Conservation (phyloP, 1,139 yeast species). For the Diutina ranongensis region DNA sequence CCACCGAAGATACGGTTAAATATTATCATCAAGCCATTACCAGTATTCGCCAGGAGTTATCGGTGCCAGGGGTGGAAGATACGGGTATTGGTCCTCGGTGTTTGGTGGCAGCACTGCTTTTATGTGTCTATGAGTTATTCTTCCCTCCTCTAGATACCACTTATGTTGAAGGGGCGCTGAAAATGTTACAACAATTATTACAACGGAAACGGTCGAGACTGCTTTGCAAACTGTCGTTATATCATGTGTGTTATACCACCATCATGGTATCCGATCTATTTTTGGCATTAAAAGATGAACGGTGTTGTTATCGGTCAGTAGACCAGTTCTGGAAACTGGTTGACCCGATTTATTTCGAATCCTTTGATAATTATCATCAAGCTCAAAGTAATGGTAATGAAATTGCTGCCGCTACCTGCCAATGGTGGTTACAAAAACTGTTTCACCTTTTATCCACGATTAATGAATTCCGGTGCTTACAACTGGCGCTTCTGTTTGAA, state of each 20-base stretch:
- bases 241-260: slow-evolving; percentile 27
- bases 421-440: slow-evolving; percentile 2
- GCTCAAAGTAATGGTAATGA: neutral
- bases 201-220: slow-evolving; percentile 8
- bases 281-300: slow-evolving; percentile 21
- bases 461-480: neutral
- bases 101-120: slow-evolving; percentile 24
- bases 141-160: slow-evolving; percentile 27
- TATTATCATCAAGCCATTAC: slow-evolving; percentile 27
- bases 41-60: slow-evolving; percentile 20
- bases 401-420: neutral
- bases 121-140: slow-evolving; percentile 28
- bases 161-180: slow-evolving; percentile 25
- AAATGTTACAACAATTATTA: slow-evolving; percentile 18
- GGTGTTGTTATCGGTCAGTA: slow-evolving; percentile 22
- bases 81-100: slow-evolving; percentile 24
- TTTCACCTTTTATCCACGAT: neutral
- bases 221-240: slow-evolving; percentile 16
- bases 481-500: neutral
- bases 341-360: slow-evolving; percentile 21
- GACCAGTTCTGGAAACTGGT: slow-evolving; percentile 21
- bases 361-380: slow-evolving; percentile 9
- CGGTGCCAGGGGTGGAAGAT: slow-evolving; percentile 16
- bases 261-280: slow-evolving; percentile 25
- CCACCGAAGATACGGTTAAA: slow-evolving; percentile 18